phyloP scores from a whole-genome alignment of 768 basidiomycete species.

The Hygrophoropsis aurantiaca region DNA sequence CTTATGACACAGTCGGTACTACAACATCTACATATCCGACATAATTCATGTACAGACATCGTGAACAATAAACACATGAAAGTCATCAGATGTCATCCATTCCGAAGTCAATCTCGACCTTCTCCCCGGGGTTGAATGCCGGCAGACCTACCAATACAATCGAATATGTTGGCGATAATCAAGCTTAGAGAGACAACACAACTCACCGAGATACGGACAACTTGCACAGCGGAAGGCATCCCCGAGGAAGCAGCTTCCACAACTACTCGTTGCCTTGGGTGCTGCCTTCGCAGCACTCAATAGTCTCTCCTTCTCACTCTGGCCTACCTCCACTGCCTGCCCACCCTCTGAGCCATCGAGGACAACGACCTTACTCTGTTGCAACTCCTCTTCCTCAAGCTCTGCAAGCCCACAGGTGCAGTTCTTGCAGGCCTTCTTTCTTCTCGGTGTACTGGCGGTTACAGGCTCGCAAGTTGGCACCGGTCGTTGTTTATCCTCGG shows the following conservation, averaged over 20 bases:
- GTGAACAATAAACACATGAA: constrained; percentile 11
- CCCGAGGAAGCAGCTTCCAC: constrained; percentile 96
- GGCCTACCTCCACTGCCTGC: constrained; percentile 53
- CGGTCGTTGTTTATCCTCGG: constrained; percentile 79
- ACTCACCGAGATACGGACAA: constrained; percentile 94
- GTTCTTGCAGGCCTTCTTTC: constrained; percentile 93
- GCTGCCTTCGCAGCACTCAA: constrained; percentile 66
- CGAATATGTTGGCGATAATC: background rate
- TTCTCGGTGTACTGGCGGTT: constrained; percentile 46
- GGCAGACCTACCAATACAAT: constrained; percentile 73
- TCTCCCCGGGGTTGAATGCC: constrained; percentile 97
- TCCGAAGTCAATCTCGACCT: constrained; percentile 86
- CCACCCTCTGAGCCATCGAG: constrained; percentile 65
- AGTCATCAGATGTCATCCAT: constrained; percentile 80
- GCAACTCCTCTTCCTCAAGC: constrained; percentile 80
- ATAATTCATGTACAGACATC: constrained; percentile 9
- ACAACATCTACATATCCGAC: background rate
- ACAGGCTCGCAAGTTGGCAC: constrained; percentile 75
- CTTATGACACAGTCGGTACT: background rate
- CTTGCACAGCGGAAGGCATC: constrained; percentile 97
- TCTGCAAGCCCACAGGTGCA: constrained; percentile 97
- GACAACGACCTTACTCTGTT: constrained; percentile 60
- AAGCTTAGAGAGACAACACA: background rate
- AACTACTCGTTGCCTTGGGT: constrained; percentile 91
- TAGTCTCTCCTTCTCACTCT: constrained; percentile 65